Evolutionary conservation across 805 yeast genomes (phyloP), one percentile per base, ranked within the genome.

Genomic region (Candida yuanshanica): DNA sequence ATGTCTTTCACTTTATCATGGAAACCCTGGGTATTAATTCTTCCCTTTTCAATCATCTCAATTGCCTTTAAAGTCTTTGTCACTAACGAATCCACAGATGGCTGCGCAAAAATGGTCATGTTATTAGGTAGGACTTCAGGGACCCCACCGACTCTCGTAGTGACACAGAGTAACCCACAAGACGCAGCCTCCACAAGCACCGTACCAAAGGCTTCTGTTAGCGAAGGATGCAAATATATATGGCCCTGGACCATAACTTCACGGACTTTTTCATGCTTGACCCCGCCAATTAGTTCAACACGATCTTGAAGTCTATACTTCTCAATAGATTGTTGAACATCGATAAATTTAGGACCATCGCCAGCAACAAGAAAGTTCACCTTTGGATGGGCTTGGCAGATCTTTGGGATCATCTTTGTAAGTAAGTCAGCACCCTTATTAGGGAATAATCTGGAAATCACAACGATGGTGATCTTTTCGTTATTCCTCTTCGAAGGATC

Each of bases 151-250:
- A 93, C 99, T 43, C 80, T 79, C 0, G 99, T 93, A 0, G 97
- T 89, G 0, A 93, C 99, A 2, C 93, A 96, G 16, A 86, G 70
- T 27, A 93, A 61, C 0, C 97, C 97, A 67, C 98, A 93, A 1
- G 95, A 83, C 0, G 97, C 99, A 0, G 99, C 99, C 59, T 93
- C 99, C 0, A 93, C 96, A 10, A 93, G 65, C 0, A 88, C 98
- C 0, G 99, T 93, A 3, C 99, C 99, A 64, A 93, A 93, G 0
- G 98, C 99, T 59, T 93, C 99, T 0, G 98, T 93, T 32, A 93
- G 69, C 1, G 96, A 81, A 0, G 99, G 90, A 62, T 93, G 98
- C 22, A 93, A 63, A 58, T 90, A 93, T 10, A 93, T 91, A 53
- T 93, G 95, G 16, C 99, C 99, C 47, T 79, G 76, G 6, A 89